Conservation (phyloP, 257 asterid genomes). For the Voacanga thouarsii region DNA sequence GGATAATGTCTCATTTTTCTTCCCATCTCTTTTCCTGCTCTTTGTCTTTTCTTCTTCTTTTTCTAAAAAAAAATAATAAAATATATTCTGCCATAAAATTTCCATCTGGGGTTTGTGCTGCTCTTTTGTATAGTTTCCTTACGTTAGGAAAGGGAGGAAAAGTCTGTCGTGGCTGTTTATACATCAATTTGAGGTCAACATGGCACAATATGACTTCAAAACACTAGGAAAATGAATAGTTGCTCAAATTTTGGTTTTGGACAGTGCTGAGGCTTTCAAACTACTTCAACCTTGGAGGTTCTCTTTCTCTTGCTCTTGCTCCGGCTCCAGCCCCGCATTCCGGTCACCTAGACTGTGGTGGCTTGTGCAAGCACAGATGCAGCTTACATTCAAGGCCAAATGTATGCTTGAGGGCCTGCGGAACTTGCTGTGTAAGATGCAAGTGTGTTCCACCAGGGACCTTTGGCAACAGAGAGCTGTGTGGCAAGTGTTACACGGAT, state of each 20-base stretch:
- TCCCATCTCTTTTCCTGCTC: too few species aligned
- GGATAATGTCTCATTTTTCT: too few species aligned
- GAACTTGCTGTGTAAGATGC: conserved; percentile 62
- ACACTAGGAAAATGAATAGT: too few species aligned
- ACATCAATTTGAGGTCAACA: too few species aligned
- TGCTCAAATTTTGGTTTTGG: neutral
- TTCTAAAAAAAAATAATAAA: too few species aligned
- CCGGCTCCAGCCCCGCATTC: conserved; percentile 27
- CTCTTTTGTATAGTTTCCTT: too few species aligned
- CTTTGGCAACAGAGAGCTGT: conserved; percentile 54
- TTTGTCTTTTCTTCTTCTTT: too few species aligned
- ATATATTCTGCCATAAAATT: too few species aligned
- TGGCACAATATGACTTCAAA: too few species aligned
- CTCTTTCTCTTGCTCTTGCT: conserved; percentile 4
- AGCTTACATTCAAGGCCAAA: conserved; percentile 61
- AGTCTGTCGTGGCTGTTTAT: too few species aligned
- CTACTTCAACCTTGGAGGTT: conserved; percentile 15
- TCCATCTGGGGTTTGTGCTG: neutral
- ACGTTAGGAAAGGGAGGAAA: too few species aligned
- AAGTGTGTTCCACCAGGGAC: conserved; percentile 72
- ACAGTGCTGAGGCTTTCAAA: conserved; percentile 28
- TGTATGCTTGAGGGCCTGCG: conserved; percentile 49
- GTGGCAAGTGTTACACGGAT: conserved; percentile 59
- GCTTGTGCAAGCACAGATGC: conserved; percentile 46
- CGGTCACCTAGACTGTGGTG: conserved; percentile 34